Conservation (phyloP, 768 basidiomycete species). For the Agaricus sinodeliciosus region DNA sequence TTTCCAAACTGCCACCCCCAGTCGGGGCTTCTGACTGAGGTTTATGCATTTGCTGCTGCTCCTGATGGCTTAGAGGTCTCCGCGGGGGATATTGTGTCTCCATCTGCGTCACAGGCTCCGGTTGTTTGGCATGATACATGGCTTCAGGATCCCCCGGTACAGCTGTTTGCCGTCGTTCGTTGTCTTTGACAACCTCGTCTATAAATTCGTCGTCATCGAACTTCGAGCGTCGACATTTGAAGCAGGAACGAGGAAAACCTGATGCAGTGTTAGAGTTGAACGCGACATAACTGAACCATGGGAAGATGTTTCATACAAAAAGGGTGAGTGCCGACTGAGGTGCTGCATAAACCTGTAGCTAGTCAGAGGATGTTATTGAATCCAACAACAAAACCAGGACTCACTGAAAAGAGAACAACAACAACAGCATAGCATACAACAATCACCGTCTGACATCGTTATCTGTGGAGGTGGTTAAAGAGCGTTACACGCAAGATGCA, state of each 20-base stretch:
- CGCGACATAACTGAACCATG: neutral
- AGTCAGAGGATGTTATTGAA: neutral
- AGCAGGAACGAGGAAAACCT: slow-evolving; percentile 3
- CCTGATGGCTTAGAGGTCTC: neutral
- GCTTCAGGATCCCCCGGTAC: neutral
- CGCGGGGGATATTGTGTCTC: neutral
- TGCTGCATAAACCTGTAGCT: slow-evolving; percentile 5
- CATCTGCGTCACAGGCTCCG: slow-evolving; percentile 7
- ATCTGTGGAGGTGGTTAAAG: neutral
- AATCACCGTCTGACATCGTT: slow-evolving; percentile 5
- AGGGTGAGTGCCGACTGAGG: neutral
- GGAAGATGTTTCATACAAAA: neutral
- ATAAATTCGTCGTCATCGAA: slow-evolving; percentile 7
- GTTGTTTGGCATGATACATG: neutral
- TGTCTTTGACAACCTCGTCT: slow-evolving; percentile 4
- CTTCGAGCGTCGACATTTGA: neutral
- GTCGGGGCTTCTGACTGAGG: neutral
- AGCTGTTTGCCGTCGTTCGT: neutral
- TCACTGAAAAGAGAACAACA: slow-evolving; percentile 4
- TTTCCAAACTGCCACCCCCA: neutral
- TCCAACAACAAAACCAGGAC: neutral
- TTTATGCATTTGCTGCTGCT: neutral
- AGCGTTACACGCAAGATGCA: no score
- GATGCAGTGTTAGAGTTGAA: neutral
- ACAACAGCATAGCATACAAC: slow-evolving; percentile 6